These are phyloP conservation scores for Jaminaea rosea DNA, from an alignment of 1,284 basidiomycete species.

Conservation along the genomic window DNA sequence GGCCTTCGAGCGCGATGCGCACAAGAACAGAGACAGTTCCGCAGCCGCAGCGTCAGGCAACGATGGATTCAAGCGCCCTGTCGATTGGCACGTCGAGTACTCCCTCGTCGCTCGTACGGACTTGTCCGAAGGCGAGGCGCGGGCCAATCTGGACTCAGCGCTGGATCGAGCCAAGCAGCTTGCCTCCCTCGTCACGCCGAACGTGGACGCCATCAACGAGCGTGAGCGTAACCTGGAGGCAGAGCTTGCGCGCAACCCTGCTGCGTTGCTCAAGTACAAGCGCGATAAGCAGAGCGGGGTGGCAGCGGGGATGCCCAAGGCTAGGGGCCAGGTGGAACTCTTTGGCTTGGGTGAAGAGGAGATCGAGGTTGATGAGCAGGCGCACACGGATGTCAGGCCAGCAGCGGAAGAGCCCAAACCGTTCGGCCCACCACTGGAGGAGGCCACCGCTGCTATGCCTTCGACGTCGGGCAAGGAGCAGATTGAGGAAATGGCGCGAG, in stretches of 20 bases:
- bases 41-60: neutral
- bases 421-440: too few relatives aligned
- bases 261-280: constrained; percentile 30
- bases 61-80: too few relatives aligned
- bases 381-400: constrained; percentile 1
- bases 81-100: constrained; percentile 35
- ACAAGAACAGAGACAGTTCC: constrained; percentile 11
- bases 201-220: constrained; percentile 36
- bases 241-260: constrained; percentile 19
- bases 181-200: constrained; percentile 31
- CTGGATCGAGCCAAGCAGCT: constrained; percentile 18
- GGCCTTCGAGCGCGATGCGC: constrained; percentile 29
- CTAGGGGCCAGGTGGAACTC: constrained; percentile 25
- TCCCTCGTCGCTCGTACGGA: constrained; percentile 26
- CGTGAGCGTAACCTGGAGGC: constrained; percentile 25
- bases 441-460: too few relatives aligned
- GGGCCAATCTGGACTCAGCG: constrained; percentile 20
- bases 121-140: constrained; percentile 17
- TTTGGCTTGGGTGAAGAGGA: constrained; percentile 3
- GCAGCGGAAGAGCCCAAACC: neutral
- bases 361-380: neutral
- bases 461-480: too few relatives aligned
- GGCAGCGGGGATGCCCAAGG: constrained; percentile 37
- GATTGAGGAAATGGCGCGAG: too few relatives aligned
- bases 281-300: constrained; percentile 25